phyloP scores from a whole-genome alignment of 768 basidiomycete genomes.

The Favolaschia claudopus region DNA sequence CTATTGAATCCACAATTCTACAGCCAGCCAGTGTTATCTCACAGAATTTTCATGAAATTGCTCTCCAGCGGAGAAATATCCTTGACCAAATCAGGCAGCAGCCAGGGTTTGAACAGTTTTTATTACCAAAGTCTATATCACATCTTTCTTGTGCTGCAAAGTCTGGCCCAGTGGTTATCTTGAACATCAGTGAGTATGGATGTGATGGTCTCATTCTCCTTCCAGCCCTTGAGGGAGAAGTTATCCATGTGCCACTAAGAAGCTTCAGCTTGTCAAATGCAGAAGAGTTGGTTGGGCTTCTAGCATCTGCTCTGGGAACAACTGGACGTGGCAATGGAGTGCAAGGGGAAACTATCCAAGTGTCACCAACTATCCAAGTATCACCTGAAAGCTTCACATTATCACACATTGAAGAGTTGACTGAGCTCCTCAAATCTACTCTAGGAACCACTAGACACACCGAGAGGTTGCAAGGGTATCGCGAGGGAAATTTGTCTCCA shows the following conservation, averaged over 20 bases:
- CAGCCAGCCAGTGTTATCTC: not conserved
- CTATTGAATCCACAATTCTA: not conserved
- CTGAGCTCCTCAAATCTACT: not conserved
- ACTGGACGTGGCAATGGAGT: not conserved
- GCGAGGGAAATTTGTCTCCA: not conserved
- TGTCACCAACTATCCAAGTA: no score
- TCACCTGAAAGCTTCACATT: no score
- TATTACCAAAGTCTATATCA: conserved; percentile 31
- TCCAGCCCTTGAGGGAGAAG: not conserved
- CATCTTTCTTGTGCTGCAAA: conserved; percentile 28
- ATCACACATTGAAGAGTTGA: not conserved
- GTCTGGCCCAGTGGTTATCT: conserved; percentile 44
- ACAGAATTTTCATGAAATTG: not conserved
- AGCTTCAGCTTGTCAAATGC: not conserved
- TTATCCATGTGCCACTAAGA: conserved; percentile 20
- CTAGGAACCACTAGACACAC: not conserved
- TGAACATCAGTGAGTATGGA: conserved; percentile 40
- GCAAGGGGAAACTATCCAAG: no score
- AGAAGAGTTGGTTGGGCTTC: not conserved
- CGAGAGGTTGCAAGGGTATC: not conserved
- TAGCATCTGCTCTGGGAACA: not conserved
- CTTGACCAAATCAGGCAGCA: conserved; percentile 1
- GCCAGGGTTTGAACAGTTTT: conserved; percentile 39
- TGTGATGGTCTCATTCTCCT: conserved; percentile 49
- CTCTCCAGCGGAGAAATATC: not conserved